phyloP scores from a whole-genome alignment of 306 rosid species.

The Pterocarpus macrocarpus region DNA sequence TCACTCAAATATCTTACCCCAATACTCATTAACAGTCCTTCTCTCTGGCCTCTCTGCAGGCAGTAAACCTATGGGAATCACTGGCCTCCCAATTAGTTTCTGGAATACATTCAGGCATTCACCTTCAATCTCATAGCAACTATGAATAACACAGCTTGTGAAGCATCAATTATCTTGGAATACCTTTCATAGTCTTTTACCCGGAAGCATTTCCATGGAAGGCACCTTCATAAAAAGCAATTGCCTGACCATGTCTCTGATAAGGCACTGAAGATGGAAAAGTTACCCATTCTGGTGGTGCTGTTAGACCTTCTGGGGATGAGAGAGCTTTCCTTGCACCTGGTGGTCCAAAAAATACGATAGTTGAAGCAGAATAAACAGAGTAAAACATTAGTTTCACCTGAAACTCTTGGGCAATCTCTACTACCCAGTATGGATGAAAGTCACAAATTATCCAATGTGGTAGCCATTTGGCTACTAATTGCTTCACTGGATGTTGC shows the following conservation, averaged over 20 bases:
- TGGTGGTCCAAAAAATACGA: constrained; percentile 10
- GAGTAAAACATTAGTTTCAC: constrained; percentile 17
- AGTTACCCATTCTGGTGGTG: constrained; percentile 26
- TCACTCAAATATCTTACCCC: constrained; percentile 51
- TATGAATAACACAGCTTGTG: constrained; percentile 35
- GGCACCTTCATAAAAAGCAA: neutral
- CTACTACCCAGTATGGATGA: constrained; percentile 1
- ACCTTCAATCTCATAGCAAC: constrained; percentile 52
- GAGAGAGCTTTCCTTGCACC: neutral
- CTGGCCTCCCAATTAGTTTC: constrained; percentile 42
- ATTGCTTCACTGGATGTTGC: constrained; percentile 3
- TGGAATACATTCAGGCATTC: constrained; percentile 42
- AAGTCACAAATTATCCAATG: constrained; percentile 49
- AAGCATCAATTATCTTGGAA: neutral
- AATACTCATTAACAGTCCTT: neutral
- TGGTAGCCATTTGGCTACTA: constrained; percentile 24
- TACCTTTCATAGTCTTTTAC: constrained; percentile 12
- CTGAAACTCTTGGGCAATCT: constrained; percentile 28
- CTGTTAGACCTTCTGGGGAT: constrained; percentile 24
- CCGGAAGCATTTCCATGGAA: neutral
- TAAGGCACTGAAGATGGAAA: constrained; percentile 41
- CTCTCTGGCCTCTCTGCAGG: constrained; percentile 42
- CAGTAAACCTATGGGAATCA: constrained; percentile 57
- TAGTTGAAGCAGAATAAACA: constrained; percentile 5
- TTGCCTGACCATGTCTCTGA: constrained; percentile 18